Conservation (phyloP, 108 stramenopile genomes). For the Pseudonitzschia delicatissima region DNA sequence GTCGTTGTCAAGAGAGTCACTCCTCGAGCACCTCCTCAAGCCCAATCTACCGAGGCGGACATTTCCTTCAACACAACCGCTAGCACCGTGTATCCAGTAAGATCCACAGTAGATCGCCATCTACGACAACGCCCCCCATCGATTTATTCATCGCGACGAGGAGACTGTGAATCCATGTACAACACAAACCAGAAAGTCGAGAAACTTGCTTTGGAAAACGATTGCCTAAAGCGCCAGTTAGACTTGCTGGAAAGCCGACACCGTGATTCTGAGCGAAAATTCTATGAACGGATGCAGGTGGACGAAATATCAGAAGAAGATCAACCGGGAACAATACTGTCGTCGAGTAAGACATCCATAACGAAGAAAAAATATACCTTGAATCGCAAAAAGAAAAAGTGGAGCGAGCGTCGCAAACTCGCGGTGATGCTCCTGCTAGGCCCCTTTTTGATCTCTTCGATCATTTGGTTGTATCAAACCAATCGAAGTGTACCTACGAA, state of each 20-base stretch:
- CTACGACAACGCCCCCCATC: background rate
- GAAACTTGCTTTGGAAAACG: conserved; percentile 2
- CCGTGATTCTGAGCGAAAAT: background rate
- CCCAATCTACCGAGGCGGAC: background rate
- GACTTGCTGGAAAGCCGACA: conserved; percentile 9
- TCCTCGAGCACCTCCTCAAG: background rate
- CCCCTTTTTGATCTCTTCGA: conserved; percentile 1
- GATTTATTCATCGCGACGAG: background rate
- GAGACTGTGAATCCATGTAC: conserved; percentile 6
- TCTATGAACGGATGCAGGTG: background rate
- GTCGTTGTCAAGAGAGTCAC: background rate
- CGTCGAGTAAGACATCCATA: background rate
- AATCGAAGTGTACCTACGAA: background rate
- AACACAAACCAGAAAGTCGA: background rate
- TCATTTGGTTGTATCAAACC: background rate
- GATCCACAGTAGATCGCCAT: background rate
- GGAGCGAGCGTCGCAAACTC: background rate
- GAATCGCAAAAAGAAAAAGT: background rate
- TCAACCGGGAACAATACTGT: background rate
- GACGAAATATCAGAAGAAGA: background rate
- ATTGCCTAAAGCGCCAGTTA: conserved; percentile 4
- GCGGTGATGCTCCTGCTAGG: background rate
- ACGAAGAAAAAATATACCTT: background rate
- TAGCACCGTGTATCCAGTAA: too few species aligned
- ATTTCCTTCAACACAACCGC: background rate